Percentiles rank a stretch among this genome's conserved stretches.
Conservation (phyloP, 352 stramenopile species). For the Thalassiosira allenii region DNA sequence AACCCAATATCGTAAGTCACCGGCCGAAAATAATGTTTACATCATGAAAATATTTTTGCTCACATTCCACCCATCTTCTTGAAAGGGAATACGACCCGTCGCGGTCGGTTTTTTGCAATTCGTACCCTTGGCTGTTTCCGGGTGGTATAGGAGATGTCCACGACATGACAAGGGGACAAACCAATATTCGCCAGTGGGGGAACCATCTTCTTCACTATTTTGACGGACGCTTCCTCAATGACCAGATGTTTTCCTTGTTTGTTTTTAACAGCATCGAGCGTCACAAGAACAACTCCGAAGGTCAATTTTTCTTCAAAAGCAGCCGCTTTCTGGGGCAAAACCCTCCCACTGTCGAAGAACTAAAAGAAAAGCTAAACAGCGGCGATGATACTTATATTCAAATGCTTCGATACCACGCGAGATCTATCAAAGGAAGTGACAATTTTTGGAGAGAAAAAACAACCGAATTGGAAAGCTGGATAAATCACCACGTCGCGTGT, state of each 20-base stretch:
- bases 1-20: conserved; percentile 18
- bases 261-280: conserved; percentile 32
- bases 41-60: not conserved
- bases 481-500: conserved; percentile 31
- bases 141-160: conserved; percentile 40
- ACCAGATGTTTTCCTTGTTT: conserved; percentile 38
- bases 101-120: conserved; percentile 23
- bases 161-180: conserved; percentile 25
- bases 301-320: conserved; percentile 35
- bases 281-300: conserved; percentile 36
- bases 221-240: conserved; percentile 41
- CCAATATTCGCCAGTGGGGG: conserved; percentile 19
- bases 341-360: conserved; percentile 34
- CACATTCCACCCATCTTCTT: conserved; percentile 1
- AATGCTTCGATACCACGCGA: conserved; percentile 27
- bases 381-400: conserved; percentile 24
- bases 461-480: conserved; percentile 41
- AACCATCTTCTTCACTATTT: conserved; percentile 38
- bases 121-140: conserved; percentile 46
- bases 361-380: conserved; percentile 4
- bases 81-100: conserved; percentile 23
- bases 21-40: not conserved
- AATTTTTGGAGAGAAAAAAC: conserved; percentile 35
- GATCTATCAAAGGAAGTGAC: conserved; percentile 25
- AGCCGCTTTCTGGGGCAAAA: conserved; percentile 15